Percentiles rank a stretch among this genome's conserved stretches.
These are phyloP conservation scores for Claviceps pazoutovae DNA, from an alignment of 2,329 filamentous ascomycete species.

Conservation along the genomic window DNA sequence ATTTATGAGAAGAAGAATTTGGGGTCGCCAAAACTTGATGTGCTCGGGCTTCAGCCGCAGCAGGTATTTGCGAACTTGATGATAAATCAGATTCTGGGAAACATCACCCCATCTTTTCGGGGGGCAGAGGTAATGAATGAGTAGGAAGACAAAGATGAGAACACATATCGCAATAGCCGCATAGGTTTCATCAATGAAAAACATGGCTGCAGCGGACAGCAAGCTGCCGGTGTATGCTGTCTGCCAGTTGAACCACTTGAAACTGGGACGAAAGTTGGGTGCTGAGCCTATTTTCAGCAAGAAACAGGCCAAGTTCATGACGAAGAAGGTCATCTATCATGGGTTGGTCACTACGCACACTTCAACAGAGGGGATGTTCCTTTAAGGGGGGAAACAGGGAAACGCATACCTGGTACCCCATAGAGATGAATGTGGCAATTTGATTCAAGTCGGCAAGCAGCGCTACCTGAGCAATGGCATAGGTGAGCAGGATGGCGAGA, in stretches of 20 bases:
- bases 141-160: constrained; percentile 61
- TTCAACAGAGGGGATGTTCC: not conserved
- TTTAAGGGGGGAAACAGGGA: not conserved
- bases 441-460: constrained; percentile 76
- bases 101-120: constrained; percentile 87
- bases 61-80: constrained; percentile 76
- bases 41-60: constrained; percentile 74
- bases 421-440: constrained; percentile 79
- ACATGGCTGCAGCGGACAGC: constrained; percentile 71
- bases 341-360: not conserved
- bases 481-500: constrained; percentile 63
- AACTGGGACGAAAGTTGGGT: constrained; percentile 77
- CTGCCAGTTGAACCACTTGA: constrained; percentile 80
- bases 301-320: constrained; percentile 80
- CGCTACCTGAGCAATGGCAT: constrained; percentile 60
- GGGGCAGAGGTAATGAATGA: constrained; percentile 75
- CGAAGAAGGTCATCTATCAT: constrained; percentile 66
- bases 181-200: constrained; percentile 75
- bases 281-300: constrained; percentile 75
- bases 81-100: constrained; percentile 74
- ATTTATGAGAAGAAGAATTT: constrained; percentile 74
- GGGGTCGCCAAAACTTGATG: constrained; percentile 86
- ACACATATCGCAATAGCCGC: constrained; percentile 62
- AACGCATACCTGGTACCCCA: constrained; percentile 58
- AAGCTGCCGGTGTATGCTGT: constrained; percentile 63